These are phyloP conservation scores for Globisporangium irregulare DNA, from an alignment of 352 stramenopile genomes.

Conservation along the genomic window DNA sequence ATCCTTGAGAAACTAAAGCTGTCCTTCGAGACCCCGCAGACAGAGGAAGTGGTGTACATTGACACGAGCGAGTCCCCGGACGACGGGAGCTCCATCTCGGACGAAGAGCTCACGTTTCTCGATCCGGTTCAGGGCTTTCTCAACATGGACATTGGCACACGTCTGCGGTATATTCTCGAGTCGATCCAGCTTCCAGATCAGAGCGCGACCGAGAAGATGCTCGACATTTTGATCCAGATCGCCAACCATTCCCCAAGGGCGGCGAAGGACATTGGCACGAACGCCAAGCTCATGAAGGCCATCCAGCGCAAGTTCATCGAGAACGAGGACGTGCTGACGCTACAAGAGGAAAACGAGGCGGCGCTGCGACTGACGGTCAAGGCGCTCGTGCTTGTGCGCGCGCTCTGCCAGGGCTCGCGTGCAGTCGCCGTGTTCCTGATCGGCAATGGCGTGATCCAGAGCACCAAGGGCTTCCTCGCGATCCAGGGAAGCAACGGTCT, in stretches of 20 bases:
- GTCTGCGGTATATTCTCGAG: slow-evolving; percentile 51
- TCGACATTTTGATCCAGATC: slow-evolving; percentile 52
- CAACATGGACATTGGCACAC: slow-evolving; percentile 50
- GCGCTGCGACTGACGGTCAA: slow-evolving; percentile 41
- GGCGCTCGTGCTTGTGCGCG: slow-evolving; percentile 38
- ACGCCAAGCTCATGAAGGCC: slow-evolving; percentile 36
- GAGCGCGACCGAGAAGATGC: slow-evolving; percentile 40
- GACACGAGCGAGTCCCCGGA: slow-evolving; percentile 35
- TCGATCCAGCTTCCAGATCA: slow-evolving; percentile 43
- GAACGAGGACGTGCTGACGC: slow-evolving; percentile 41
- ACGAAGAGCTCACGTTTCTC: slow-evolving; percentile 46
- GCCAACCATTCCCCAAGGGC: slow-evolving; percentile 47
- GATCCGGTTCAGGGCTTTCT: slow-evolving; percentile 62
- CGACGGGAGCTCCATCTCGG: slow-evolving; percentile 37
- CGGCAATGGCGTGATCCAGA: slow-evolving; percentile 45
- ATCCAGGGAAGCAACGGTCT: slow-evolving; percentile 20
- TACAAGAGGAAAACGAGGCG: slow-evolving; percentile 22
- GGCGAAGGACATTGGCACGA: slow-evolving; percentile 44
- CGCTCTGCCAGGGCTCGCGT: slow-evolving; percentile 48
- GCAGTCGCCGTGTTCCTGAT: slow-evolving; percentile 36
- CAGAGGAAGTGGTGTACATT: slow-evolving; percentile 48
- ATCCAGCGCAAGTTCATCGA: slow-evolving; percentile 52
- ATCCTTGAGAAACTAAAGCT: neutral
- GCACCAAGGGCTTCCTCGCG: slow-evolving; percentile 55
- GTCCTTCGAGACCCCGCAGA: slow-evolving; percentile 12